Percentiles rank a stretch among this genome's conserved stretches.
Evolutionary conservation across 352 stramenopile genomes (phyloP).

Genomic region (Phytophthora nicotianae): DNA sequence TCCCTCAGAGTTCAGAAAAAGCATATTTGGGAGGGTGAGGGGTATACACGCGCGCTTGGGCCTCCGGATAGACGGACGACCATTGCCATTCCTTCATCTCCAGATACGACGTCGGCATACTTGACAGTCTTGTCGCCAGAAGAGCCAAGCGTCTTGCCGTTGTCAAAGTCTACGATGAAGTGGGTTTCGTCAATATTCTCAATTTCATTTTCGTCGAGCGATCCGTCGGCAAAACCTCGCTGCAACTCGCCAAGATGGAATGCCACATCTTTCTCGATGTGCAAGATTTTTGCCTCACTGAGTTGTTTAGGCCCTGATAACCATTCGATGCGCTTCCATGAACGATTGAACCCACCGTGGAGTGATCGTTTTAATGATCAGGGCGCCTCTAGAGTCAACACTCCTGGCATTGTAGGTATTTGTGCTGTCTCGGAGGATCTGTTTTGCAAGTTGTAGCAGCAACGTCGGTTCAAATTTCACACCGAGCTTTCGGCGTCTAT

Average conservation of each 20-base stretch:
- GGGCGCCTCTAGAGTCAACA: neutral
- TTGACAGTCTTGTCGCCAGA: neutral
- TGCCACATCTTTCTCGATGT: slow-evolving; percentile 2
- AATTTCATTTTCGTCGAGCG: neutral
- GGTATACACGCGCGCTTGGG: neutral
- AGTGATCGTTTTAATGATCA: slow-evolving; percentile 4
- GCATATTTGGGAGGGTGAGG: too few species aligned
- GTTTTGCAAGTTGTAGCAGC: neutral
- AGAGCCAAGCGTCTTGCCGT: slow-evolving; percentile 5
- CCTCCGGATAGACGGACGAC: neutral
- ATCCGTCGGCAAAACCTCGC: neutral
- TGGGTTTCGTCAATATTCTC: slow-evolving; percentile 7
- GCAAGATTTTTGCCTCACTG: neutral
- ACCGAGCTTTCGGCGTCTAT: neutral
- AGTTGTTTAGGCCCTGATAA: slow-evolving; percentile 6
- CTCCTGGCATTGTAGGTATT: neutral
- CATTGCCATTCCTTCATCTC: neutral
- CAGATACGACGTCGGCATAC: slow-evolving; percentile 3
- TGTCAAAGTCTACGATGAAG: slow-evolving; percentile 2
- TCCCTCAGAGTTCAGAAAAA: neutral
- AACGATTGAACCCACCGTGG: slow-evolving; percentile 2
- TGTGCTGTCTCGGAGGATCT: neutral
- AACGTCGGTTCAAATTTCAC: neutral
- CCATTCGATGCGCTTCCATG: slow-evolving; percentile 9
- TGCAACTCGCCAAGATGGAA: slow-evolving; percentile 2